These are phyloP conservation scores for Phaeolepiota aurea DNA, from an alignment of 768 basidiomycete species.

Conservation along the genomic window DNA sequence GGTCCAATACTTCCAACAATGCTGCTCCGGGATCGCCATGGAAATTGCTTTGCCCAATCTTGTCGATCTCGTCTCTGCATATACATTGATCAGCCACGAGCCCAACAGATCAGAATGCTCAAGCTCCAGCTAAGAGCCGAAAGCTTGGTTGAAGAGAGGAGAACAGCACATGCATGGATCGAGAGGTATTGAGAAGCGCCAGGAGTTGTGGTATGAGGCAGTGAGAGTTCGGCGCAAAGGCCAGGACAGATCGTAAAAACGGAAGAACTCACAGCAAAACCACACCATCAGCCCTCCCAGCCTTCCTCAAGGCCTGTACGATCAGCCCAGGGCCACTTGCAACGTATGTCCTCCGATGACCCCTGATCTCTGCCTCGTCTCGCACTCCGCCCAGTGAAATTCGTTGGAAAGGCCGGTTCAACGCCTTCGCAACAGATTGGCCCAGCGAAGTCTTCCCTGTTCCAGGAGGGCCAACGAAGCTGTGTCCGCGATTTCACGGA, in stretches of 20 bases:
- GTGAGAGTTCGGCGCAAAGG: no score
- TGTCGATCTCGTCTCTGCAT: constrained; percentile 86
- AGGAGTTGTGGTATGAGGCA: no score
- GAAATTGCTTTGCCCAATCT: constrained; percentile 78
- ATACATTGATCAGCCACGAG: no score
- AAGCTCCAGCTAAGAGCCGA: no score
- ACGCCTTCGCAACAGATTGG: constrained; percentile 76
- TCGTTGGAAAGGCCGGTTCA: constrained; percentile 82
- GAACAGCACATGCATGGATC: neutral
- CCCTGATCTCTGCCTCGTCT: constrained; percentile 71
- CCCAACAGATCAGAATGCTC: no score
- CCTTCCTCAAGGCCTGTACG: constrained; percentile 80
- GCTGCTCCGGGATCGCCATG: constrained; percentile 92
- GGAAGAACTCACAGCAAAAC: constrained; percentile 45
- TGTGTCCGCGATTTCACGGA: constrained; percentile 20
- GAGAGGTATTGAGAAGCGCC: neutral
- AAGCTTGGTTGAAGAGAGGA: no score
- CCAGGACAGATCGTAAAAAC: constrained; percentile 1
- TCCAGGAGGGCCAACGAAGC: constrained; percentile 87
- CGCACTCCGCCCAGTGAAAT: constrained; percentile 89
- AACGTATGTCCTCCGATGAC: constrained; percentile 75
- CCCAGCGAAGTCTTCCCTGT: constrained; percentile 91
- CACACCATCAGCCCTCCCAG: constrained; percentile 73
- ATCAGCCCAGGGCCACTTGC: constrained; percentile 80
- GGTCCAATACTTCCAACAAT: constrained; percentile 86